Evolutionary conservation across 441 rosid species (phyloP).

Genomic region (Adansonia gregorii): DNA sequence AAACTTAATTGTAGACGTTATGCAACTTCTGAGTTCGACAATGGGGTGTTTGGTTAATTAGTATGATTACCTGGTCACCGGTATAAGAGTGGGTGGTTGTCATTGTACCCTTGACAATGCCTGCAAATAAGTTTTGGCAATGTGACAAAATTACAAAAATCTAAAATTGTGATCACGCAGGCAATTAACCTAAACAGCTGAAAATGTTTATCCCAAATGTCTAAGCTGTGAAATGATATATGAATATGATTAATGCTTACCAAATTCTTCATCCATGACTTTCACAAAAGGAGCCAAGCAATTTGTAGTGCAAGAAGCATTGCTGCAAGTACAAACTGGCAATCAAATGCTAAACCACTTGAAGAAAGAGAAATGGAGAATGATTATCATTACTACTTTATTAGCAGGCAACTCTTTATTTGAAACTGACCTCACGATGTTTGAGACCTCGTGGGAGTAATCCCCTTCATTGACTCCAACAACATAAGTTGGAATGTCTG

Average conservation of each 20-base stretch:
- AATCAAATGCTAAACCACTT: constrained; percentile 21
- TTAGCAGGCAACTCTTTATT: neutral
- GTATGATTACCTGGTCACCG: constrained; percentile 78
- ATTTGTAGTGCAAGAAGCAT: constrained; percentile 97
- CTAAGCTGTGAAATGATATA: constrained; percentile 1
- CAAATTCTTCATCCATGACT: constrained; percentile 86
- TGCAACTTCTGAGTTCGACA: neutral
- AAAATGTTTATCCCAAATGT: neutral
- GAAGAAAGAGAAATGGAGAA: neutral
- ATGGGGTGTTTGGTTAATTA: neutral
- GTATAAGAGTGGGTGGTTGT: constrained; percentile 99
- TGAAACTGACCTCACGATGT: constrained; percentile 73
- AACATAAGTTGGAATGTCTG: constrained; percentile 94
- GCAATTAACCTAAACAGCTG: neutral
- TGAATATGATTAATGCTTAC: constrained; percentile 39
- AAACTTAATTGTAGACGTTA: neutral
- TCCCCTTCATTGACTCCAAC: constrained; percentile 94
- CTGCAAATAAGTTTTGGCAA: constrained; percentile 41
- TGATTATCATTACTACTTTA: neutral
- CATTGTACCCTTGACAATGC: constrained; percentile 98
- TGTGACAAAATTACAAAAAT: neutral
- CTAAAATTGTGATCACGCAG: neutral
- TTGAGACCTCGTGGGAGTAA: constrained; percentile 67
- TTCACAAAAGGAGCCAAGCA: constrained; percentile 95
- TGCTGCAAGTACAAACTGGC: constrained; percentile 51